phyloP scores from a whole-genome alignment of 2,329 filamentous ascomycete species.

The Thermoascus crustaceus region DNA sequence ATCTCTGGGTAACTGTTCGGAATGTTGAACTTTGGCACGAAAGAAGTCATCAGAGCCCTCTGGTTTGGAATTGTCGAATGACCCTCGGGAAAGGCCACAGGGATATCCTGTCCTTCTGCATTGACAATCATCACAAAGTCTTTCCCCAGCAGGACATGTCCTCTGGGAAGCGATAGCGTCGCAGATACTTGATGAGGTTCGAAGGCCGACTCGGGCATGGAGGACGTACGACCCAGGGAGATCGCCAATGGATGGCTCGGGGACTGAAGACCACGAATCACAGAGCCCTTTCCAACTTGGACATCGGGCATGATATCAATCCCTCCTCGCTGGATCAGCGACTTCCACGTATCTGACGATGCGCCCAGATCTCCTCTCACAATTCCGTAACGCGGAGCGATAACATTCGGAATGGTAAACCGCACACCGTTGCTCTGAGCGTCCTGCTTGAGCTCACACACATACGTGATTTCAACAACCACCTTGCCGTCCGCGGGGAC shows the following conservation, averaged over 20 bases:
- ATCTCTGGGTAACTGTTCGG: constrained; percentile 52
- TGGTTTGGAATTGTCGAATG: constrained; percentile 56
- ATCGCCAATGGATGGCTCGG: constrained; percentile 61
- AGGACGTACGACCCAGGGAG: constrained; percentile 52
- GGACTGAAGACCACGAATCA: constrained; percentile 56
- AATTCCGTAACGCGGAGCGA: constrained; percentile 59
- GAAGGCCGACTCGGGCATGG: constrained; percentile 38
- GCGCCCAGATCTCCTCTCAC: constrained; percentile 5
- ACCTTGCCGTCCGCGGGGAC: constrained; percentile 52
- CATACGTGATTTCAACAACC: constrained; percentile 55
- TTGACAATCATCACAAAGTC: constrained; percentile 62
- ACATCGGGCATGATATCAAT: constrained; percentile 53
- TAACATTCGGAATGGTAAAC: constrained; percentile 59
- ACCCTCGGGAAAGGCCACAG: constrained; percentile 57
- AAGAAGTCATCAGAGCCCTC: constrained; percentile 59
- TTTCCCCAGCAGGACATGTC: constrained; percentile 38
- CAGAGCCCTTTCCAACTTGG: constrained; percentile 48
- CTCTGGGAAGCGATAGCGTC: constrained; percentile 44
- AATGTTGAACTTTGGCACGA: constrained; percentile 62
- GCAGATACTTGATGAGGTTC: constrained; percentile 55
- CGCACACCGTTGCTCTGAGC: constrained; percentile 58
- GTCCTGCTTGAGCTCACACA: constrained; percentile 66
- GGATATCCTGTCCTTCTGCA: constrained; percentile 52
- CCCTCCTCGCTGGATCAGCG: constrained; percentile 20
- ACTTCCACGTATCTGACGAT: constrained; percentile 11